Percentiles rank a stretch among this genome's conserved stretches.
These are phyloP conservation scores for Annulohypoxylon bovei DNA, from an alignment of 495 filamentous ascomycete genomes.

Conservation along the genomic window DNA sequence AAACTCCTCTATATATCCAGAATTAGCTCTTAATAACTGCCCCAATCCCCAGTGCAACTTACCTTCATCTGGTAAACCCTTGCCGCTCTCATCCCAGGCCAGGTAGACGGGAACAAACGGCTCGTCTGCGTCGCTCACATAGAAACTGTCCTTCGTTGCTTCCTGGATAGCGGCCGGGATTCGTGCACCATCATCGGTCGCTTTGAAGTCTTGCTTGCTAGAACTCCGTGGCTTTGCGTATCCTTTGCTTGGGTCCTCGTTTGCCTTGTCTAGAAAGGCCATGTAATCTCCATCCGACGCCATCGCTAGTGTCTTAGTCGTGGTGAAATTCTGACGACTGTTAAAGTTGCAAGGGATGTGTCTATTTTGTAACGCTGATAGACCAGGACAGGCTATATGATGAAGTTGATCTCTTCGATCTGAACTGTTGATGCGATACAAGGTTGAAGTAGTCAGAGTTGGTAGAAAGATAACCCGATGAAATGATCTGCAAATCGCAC, in stretches of 20 bases:
- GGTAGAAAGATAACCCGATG: not conserved
- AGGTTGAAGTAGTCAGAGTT: not conserved
- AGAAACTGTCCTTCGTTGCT: conserved; percentile 67
- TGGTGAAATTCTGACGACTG: conserved; percentile 30
- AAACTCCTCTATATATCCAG: conserved; percentile 60
- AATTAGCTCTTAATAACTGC: not conserved
- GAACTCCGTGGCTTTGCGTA: conserved; percentile 39
- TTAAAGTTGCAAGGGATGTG: not conserved
- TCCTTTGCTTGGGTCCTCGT: conserved; percentile 68
- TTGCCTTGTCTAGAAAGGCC: conserved; percentile 85
- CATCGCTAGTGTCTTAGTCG: conserved; percentile 58
- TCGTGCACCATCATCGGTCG: conserved; percentile 58
- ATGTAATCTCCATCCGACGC: conserved; percentile 83
- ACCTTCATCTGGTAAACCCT: conserved; percentile 71
- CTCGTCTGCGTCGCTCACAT: conserved; percentile 84
- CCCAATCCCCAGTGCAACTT: conserved; percentile 34
- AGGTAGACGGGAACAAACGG: conserved; percentile 80
- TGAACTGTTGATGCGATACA: conserved; percentile 2
- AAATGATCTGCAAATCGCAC: conserved; percentile 2
- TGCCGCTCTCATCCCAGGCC: conserved; percentile 65
- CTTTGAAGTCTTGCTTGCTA: conserved; percentile 53
- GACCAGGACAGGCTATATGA: not conserved
- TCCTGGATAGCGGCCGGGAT: conserved; percentile 68
- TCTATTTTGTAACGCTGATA: conserved; percentile 11
- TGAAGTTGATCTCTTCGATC: not conserved